phyloP scores from a whole-genome alignment of 1,284 basidiomycete genomes.

The Tilletia caries region DNA sequence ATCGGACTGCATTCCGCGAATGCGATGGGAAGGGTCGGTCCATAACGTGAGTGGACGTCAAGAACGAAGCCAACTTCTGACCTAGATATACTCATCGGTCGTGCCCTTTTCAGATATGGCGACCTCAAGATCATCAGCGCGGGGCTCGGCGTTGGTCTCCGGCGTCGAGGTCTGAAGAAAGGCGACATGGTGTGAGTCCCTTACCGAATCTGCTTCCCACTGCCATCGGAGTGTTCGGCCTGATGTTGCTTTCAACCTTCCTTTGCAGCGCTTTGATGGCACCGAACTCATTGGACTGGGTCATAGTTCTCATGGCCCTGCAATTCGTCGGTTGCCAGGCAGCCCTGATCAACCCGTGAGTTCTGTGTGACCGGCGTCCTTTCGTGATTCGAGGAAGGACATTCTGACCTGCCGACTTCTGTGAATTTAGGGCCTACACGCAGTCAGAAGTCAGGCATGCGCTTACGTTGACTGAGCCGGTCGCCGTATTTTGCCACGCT shows the following conservation, averaged over 20 bases:
- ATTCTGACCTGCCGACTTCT: not conserved
- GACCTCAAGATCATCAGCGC: conserved; percentile 1
- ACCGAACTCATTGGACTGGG: not conserved
- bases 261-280: not conserved
- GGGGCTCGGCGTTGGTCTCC: not conserved
- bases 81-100: too few relatives aligned
- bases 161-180: not conserved
- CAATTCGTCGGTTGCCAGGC: not conserved
- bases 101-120: not conserved
- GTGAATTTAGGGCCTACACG: not conserved
- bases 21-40: not conserved
- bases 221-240: not conserved
- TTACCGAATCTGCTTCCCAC: not conserved
- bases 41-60: not conserved
- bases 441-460: not conserved
- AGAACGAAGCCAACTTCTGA: too few relatives aligned
- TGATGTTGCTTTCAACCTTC: too few relatives aligned
- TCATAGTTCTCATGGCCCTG: not conserved
- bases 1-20: not conserved
- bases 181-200: conserved; percentile 8
- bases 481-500: not conserved
- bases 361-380: not conserved
- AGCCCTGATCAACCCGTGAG: not conserved
- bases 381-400: too few relatives aligned
- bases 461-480: not conserved